A percentile compares a stretch with the other conserved stretches of the same genome.
phyloP scores from a whole-genome alignment of 2,329 filamentous ascomycete species.

The Lachnum nothofagi region DNA sequence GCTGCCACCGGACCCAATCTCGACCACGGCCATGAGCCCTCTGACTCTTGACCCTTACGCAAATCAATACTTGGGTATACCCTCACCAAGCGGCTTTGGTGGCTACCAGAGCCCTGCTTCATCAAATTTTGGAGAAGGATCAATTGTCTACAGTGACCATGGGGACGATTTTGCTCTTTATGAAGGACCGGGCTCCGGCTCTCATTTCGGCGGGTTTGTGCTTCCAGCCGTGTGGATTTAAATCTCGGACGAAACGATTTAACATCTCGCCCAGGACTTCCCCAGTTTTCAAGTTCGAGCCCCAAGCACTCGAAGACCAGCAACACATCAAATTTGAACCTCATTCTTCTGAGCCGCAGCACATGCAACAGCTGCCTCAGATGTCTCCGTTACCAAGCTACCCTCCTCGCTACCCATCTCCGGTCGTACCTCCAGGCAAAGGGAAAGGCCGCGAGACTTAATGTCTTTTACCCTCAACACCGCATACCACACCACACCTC shows the following conservation, averaged over 20 bases:
- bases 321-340: constrained; percentile 24
- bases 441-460: constrained; percentile 31
- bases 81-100: constrained; percentile 52
- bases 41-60: constrained; percentile 49
- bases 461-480: no score
- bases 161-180: constrained; percentile 44
- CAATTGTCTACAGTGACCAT: constrained; percentile 57
- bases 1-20: constrained; percentile 45
- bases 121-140: constrained; percentile 58
- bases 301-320: constrained; percentile 17
- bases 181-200: constrained; percentile 30
- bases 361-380: constrained; percentile 19
- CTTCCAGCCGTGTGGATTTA: constrained; percentile 35
- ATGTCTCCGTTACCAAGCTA: constrained; percentile 23
- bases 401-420: constrained; percentile 25
- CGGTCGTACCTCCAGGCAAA: constrained; percentile 24
- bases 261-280: constrained; percentile 33
- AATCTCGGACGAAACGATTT: constrained; percentile 31
- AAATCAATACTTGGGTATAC: constrained; percentile 57
- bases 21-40: constrained; percentile 47
- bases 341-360: constrained; percentile 17
- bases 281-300: constrained; percentile 27
- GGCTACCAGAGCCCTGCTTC: constrained; percentile 56
- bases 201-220: constrained; percentile 35
- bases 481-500: constrained; percentile 5